A percentile compares a stretch with the other conserved stretches of the same genome.
These are phyloP conservation scores for Metschnikowia amazonensis DNA, from an alignment of 805 yeast genomes.

Conservation along the genomic window DNA sequence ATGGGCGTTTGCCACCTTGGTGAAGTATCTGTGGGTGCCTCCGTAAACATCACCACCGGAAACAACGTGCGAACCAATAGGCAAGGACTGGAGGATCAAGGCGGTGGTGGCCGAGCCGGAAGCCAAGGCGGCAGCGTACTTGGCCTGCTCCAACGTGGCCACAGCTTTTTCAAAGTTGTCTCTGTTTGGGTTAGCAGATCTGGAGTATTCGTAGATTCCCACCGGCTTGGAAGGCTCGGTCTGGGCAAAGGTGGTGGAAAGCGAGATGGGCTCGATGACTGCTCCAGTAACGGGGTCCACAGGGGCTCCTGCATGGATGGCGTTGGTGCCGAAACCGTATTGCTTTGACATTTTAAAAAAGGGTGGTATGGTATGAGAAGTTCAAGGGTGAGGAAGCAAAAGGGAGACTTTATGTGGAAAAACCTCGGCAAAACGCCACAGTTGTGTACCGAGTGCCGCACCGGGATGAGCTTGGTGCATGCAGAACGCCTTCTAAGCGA, in stretches of 20 bases:
- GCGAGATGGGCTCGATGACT: constrained; percentile 78
- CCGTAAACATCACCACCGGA: constrained; percentile 87
- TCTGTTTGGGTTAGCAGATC: constrained; percentile 86
- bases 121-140: constrained; percentile 69
- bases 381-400: not conserved
- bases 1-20: constrained; percentile 77
- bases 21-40: constrained; percentile 87
- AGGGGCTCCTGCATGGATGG: constrained; percentile 78
- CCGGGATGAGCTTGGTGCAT: not conserved
- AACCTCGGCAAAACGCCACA: constrained; percentile 3
- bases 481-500: not conserved
- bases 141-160: constrained; percentile 75
- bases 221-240: constrained; percentile 71
- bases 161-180: constrained; percentile 73
- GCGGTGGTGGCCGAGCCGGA: constrained; percentile 90
- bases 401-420: not conserved
- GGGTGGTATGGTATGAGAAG: not conserved
- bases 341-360: not conserved
- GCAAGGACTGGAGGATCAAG: constrained; percentile 66
- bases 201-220: constrained; percentile 77
- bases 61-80: constrained; percentile 68
- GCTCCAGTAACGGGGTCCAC: constrained; percentile 77
- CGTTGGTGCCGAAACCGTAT: constrained; percentile 68
- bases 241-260: constrained; percentile 84
- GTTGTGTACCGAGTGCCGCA: not conserved